These are phyloP conservation scores for Neurospora hispaniola DNA, from an alignment of 495 filamentous ascomycete genomes.

Conservation along the genomic window DNA sequence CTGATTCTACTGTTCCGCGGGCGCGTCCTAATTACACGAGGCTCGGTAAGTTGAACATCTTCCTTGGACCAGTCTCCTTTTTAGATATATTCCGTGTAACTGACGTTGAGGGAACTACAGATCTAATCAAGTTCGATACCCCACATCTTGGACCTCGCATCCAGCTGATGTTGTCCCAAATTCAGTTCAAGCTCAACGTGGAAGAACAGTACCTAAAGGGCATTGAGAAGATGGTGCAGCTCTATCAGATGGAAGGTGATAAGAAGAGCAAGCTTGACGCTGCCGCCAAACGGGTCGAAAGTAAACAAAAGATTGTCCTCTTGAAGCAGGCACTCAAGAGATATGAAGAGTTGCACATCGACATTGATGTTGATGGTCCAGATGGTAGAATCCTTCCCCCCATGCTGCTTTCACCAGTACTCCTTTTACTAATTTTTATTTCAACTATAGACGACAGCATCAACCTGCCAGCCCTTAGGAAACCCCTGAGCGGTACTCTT, in stretches of 20 bases:
- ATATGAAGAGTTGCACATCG: conserved; percentile 96
- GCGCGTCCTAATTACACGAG: conserved; percentile 85
- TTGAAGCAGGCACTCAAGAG: conserved; percentile 90
- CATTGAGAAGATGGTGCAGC: conserved; percentile 97
- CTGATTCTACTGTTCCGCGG: conserved; percentile 58
- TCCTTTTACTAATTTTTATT: conserved; percentile 4
- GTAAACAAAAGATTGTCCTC: conserved; percentile 94
- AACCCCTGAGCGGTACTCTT: conserved; percentile 83
- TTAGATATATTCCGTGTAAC: too few species aligned
- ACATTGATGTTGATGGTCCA: conserved; percentile 74
- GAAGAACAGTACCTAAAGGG: conserved; percentile 99
- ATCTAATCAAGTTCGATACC: conserved; percentile 98
- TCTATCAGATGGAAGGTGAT: conserved; percentile 98
- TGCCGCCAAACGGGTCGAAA: conserved; percentile 78
- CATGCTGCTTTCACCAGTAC: not conserved
- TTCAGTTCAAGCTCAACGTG: conserved; percentile 97
- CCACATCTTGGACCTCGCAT: conserved; percentile 92
- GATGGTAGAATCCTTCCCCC: conserved; percentile 56
- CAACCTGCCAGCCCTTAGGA: conserved; percentile 86
- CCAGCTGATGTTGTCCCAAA: conserved; percentile 96
- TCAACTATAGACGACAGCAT: conserved; percentile 74
- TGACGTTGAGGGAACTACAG: conserved; percentile 31
- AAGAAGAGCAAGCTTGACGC: conserved; percentile 90
- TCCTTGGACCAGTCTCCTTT: not conserved
- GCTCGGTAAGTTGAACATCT: conserved; percentile 56